These are phyloP conservation scores for Paraphaeosphaeria minitans DNA, from an alignment of 2,329 filamentous ascomycete genomes.

Conservation along the genomic window DNA sequence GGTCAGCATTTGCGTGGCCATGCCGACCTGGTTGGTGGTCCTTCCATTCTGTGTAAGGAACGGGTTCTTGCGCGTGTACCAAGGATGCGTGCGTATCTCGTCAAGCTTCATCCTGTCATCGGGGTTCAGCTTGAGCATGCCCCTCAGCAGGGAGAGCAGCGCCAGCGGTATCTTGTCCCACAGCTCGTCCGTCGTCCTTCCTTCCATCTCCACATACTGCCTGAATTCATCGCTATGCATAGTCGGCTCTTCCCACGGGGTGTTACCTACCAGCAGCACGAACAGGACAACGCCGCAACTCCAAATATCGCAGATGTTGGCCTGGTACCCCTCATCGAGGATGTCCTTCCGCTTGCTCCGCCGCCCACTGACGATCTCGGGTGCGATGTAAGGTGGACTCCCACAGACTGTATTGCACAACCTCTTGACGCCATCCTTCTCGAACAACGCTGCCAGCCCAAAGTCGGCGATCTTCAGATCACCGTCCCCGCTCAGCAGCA, in stretches of 20 bases:
- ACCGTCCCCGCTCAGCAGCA: conserved; percentile 81
- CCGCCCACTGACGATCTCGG: conserved; percentile 73
- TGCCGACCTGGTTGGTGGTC: conserved; percentile 75
- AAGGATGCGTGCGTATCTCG: conserved; percentile 87
- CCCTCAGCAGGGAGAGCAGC: conserved; percentile 80
- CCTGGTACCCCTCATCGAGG: conserved; percentile 66
- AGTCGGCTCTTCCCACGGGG: conserved; percentile 95
- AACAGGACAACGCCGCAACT: conserved; percentile 98
- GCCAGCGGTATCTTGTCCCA: conserved; percentile 79
- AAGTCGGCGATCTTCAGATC: conserved; percentile 96
- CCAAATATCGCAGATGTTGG: conserved; percentile 91
- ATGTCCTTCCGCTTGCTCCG: conserved; percentile 54
- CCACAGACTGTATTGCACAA: conserved; percentile 88
- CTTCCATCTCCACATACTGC: conserved; percentile 80
- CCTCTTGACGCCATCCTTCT: conserved; percentile 83
- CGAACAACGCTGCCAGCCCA: conserved; percentile 90
- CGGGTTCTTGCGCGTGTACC: conserved; percentile 85
- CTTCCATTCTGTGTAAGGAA: conserved; percentile 76
- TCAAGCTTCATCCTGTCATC: conserved; percentile 80
- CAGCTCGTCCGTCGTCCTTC: conserved; percentile 81
- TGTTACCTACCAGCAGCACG: conserved; percentile 92
- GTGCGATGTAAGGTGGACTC: conserved; percentile 95
- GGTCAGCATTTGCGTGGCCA: conserved; percentile 96
- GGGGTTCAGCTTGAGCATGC: conserved; percentile 87
- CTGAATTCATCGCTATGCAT: conserved; percentile 85